Conservation (phyloP, 768 basidiomycete genomes). For the Rhodotorula taiwanensis region DNA sequence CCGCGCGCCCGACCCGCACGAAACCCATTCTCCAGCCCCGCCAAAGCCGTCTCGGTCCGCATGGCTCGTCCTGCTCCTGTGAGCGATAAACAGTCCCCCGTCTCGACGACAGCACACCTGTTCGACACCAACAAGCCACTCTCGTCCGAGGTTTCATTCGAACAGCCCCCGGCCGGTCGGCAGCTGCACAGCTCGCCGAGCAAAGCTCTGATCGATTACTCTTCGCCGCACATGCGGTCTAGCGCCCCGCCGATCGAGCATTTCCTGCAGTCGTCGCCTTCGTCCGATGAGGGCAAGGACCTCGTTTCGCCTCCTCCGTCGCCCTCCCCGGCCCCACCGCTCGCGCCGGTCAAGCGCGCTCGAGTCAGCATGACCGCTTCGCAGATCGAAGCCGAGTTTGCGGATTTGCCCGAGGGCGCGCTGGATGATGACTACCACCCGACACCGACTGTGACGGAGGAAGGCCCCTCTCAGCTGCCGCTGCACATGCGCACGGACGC, state of each 20-base stretch:
- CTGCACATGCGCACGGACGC: slow-evolving; percentile 1
- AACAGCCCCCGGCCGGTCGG: not conserved
- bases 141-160: not conserved
- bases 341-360: not conserved
- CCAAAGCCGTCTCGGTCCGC: slow-evolving; percentile 12
- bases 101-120: no score
- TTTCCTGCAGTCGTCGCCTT: not conserved
- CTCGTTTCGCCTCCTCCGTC: no score
- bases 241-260: slow-evolving; percentile 3
- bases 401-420: slow-evolving; percentile 1
- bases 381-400: slow-evolving; percentile 6
- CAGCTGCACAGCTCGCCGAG: not conserved
- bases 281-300: not conserved
- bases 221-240: not conserved
- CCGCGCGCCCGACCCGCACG: not conserved
- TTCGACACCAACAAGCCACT: no score
- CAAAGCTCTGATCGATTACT: no score
- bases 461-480: not conserved
- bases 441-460: slow-evolving; percentile 27
- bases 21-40: slow-evolving; percentile 28
- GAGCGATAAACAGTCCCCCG: no score
- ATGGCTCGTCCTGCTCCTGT: not conserved
- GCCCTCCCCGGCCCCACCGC: no score
- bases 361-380: not conserved
- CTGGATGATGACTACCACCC: slow-evolving; percentile 30